phyloP scores from a whole-genome alignment of 306 rosid genomes.

The Luffa aegyptiaca region DNA sequence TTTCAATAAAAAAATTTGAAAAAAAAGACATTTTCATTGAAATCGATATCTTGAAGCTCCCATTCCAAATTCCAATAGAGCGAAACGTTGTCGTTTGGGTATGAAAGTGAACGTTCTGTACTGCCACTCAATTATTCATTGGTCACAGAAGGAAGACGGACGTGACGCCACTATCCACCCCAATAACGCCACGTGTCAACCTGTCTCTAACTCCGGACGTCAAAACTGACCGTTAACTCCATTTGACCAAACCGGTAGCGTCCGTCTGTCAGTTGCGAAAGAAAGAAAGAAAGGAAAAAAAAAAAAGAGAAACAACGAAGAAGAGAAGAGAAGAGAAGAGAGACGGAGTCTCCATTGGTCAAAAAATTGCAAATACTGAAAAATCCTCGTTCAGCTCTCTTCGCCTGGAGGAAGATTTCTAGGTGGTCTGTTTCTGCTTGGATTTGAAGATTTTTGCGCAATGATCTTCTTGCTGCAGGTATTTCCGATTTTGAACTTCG shows the following conservation, averaged over 20 bases:
- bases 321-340: background rate
- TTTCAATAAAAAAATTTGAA: too few species aligned
- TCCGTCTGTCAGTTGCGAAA: conserved; percentile 22
- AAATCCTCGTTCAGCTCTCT: background rate
- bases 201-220: conserved; percentile 19
- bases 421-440: background rate
- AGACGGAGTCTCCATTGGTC: conserved; percentile 13
- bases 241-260: conserved; percentile 24
- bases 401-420: background rate
- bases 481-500: background rate
- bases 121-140: background rate
- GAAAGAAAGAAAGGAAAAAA: background rate
- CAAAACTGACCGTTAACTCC: conserved; percentile 30
- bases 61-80: background rate
- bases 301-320: conserved; percentile 3
- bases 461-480: conserved; percentile 14
- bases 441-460: conserved; percentile 20
- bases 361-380: conserved; percentile 12
- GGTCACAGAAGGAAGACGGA: background rate
- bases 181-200: conserved; percentile 18
- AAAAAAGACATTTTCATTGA: too few species aligned
- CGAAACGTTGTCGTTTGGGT: background rate
- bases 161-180: background rate
- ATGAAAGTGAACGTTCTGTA: background rate
- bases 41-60: background rate